A percentile compares a stretch with the other conserved stretches of the same genome.
Evolutionary conservation across 2,329 filamentous ascomycete species (phyloP).

Genomic region (Scortechinia acanthostroma): DNA sequence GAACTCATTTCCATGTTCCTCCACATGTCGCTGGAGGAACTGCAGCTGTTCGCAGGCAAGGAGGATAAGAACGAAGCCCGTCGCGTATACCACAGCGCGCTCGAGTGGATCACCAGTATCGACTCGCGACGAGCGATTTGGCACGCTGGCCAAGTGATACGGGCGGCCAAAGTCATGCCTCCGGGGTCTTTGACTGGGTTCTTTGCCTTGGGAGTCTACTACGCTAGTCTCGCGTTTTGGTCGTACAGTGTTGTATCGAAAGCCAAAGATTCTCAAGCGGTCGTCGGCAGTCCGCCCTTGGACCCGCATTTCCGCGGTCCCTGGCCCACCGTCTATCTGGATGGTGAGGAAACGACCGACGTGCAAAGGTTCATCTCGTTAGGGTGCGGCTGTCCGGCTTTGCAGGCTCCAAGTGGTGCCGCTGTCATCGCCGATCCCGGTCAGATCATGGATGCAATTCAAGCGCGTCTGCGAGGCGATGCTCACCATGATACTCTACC

Average conservation of each 20-base stretch:
- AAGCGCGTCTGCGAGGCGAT: too few relatives aligned
- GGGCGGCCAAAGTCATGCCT: slow-evolving; percentile 47
- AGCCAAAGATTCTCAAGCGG: too few relatives aligned
- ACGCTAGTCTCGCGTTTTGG: slow-evolving; percentile 64
- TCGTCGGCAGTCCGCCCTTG: too few relatives aligned
- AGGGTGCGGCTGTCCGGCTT: too few relatives aligned
- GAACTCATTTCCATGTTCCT: not conserved
- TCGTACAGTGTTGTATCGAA: slow-evolving; percentile 53
- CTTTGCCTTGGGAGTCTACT: slow-evolving; percentile 62
- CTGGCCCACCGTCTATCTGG: too few relatives aligned
- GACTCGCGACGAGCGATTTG: not conserved
- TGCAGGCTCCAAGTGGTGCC: too few relatives aligned
- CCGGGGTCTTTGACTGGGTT: slow-evolving; percentile 52
- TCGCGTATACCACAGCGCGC: not conserved
- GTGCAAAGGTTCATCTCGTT: too few relatives aligned
- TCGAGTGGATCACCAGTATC: not conserved
- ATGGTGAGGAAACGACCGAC: too few relatives aligned
- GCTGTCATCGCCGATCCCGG: too few relatives aligned
- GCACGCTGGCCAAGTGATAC: slow-evolving; percentile 21
- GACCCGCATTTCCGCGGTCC: too few relatives aligned
- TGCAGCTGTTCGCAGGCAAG: not conserved
- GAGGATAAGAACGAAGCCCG: not conserved
- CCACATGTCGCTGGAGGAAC: not conserved
- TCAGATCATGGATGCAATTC: too few relatives aligned
- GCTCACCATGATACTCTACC: too few relatives aligned